Evolutionary conservation across 202 grass and related monocot genomes (phyloP).

Genomic region (Musa balbisiana): DNA sequence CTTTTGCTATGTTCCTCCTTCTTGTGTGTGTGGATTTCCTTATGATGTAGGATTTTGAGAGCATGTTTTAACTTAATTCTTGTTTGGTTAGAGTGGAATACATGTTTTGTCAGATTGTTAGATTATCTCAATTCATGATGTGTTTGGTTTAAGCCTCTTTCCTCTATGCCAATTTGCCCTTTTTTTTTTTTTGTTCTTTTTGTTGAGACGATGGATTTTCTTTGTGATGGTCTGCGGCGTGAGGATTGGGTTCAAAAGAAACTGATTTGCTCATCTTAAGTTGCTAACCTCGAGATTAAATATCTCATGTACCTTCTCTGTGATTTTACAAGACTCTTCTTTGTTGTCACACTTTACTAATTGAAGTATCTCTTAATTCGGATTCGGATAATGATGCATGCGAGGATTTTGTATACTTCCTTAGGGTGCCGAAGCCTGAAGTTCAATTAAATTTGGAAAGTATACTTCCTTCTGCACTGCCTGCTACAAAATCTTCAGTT

Average conservation of each 20-base stretch:
- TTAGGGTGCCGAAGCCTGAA: background rate
- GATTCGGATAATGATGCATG: background rate
- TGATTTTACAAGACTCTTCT: background rate
- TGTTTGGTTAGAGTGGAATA: background rate
- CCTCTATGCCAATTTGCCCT: background rate
- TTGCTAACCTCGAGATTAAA: background rate
- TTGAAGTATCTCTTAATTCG: background rate
- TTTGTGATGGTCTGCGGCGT: background rate
- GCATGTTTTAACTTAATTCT: background rate
- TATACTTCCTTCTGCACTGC: conserved; percentile 3
- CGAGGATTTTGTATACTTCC: background rate
- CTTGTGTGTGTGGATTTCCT: background rate
- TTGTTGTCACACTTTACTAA: background rate
- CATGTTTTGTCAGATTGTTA: background rate
- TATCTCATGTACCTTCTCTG: background rate
- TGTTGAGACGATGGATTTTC: background rate
- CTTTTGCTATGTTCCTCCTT: background rate
- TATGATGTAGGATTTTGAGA: background rate
- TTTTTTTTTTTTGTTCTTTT: background rate
- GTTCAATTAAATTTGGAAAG: background rate
- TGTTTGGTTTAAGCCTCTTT: background rate
- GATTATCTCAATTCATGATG: conserved; percentile 1
- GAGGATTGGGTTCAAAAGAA: background rate
- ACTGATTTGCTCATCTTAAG: no score
- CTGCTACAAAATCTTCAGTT: conserved; percentile 23